phyloP scores from a whole-genome alignment of 495 filamentous ascomycete genomes.

The Lophiostoma macrostomum region DNA sequence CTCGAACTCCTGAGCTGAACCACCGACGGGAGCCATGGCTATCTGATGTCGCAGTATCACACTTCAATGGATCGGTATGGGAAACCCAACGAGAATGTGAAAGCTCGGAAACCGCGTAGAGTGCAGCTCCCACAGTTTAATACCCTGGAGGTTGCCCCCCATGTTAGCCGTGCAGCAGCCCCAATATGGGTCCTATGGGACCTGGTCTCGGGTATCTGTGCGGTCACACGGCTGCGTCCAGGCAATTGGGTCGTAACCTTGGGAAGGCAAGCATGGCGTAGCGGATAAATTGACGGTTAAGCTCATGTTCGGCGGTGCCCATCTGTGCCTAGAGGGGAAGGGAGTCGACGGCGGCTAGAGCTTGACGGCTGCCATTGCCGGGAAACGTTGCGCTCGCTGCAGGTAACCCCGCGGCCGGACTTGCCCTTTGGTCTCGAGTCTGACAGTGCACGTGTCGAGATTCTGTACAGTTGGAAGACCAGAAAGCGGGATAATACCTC shows the following conservation, averaged over 20 bases:
- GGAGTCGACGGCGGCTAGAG: neutral
- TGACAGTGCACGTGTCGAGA: no score
- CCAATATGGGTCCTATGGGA: slow-evolving; percentile 1
- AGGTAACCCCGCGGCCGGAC: no score
- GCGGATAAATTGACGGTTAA: slow-evolving; percentile 28
- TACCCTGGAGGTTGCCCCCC: neutral
- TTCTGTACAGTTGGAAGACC: no score
- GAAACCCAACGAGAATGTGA: neutral
- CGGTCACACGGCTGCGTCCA: slow-evolving; percentile 8
- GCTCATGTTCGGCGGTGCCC: no score
- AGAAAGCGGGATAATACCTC: no score
- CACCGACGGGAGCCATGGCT: slow-evolving; percentile 43
- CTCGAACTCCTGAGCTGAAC: slow-evolving; percentile 44
- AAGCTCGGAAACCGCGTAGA: neutral
- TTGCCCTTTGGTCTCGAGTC: no score
- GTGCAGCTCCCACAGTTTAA: slow-evolving; percentile 10
- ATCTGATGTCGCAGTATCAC: slow-evolving; percentile 11
- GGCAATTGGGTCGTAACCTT: neutral
- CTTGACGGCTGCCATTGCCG: neutral
- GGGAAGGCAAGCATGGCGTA: neutral
- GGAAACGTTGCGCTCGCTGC: no score
- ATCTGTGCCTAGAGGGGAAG: no score
- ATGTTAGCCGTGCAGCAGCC: neutral
- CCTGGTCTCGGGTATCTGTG: slow-evolving; percentile 18
- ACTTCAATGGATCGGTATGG: neutral